These are phyloP conservation scores for Saccharomyces cerevisiae DNA, from an alignment of 805 yeast genomes.

Conservation along the genomic window DNA sequence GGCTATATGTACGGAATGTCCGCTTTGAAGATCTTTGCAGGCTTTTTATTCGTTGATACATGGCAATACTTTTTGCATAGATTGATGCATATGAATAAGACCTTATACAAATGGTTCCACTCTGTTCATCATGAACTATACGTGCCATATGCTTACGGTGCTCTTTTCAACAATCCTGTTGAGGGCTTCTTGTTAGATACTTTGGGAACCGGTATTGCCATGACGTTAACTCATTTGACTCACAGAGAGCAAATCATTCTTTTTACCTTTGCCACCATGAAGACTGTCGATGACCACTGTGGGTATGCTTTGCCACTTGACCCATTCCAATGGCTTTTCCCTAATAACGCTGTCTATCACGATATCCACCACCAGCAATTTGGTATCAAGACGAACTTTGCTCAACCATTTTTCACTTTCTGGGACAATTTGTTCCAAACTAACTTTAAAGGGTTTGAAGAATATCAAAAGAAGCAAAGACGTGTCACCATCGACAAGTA, in stretches of 20 bases:
- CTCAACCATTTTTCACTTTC: constrained; percentile 92
- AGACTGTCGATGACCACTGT: constrained; percentile 97
- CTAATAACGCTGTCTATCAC: constrained; percentile 91
- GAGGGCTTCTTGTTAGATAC: constrained; percentile 94
- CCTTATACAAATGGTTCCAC: constrained; percentile 73
- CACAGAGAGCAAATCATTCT: constrained; percentile 71
- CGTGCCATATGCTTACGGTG: constrained; percentile 96
- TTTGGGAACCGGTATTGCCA: constrained; percentile 81
- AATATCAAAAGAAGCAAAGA: constrained; percentile 42
- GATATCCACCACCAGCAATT: constrained; percentile 96
- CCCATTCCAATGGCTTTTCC: constrained; percentile 82
- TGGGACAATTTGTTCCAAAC: constrained; percentile 80
- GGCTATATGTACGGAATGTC: constrained; percentile 62
- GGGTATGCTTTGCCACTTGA: constrained; percentile 94
- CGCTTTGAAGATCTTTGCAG: constrained; percentile 44
- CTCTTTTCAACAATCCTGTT: constrained; percentile 85
- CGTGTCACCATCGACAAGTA: constrained; percentile 61
- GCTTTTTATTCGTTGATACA: constrained; percentile 73
- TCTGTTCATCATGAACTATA: constrained; percentile 91
- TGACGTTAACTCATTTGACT: constrained; percentile 50
- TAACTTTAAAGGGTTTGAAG: constrained; percentile 57
- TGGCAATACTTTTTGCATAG: constrained; percentile 95
- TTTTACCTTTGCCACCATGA: constrained; percentile 83
- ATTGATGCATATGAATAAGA: constrained; percentile 74
- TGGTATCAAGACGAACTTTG: constrained; percentile 86